These are phyloP conservation scores for Lachnellula occidentalis DNA, from an alignment of 2,329 filamentous ascomycete genomes.

Conservation along the genomic window DNA sequence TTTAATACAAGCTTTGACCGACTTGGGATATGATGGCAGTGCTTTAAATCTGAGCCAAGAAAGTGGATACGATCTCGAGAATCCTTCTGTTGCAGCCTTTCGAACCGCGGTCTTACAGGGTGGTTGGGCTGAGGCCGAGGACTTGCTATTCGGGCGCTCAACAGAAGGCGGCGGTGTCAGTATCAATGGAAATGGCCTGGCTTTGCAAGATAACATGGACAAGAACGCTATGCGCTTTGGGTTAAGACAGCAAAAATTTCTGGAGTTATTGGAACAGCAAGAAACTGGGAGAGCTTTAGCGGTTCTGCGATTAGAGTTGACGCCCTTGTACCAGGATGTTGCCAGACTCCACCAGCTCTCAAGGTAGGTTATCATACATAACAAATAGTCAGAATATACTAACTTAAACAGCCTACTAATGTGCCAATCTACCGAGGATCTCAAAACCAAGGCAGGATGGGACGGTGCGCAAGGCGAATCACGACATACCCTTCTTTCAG, in stretches of 20 bases:
- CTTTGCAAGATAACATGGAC: slow-evolving; percentile 71
- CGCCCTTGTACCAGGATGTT: slow-evolving; percentile 76
- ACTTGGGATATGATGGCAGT: slow-evolving; percentile 78
- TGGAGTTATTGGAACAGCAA: slow-evolving; percentile 77
- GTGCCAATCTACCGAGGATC: slow-evolving; percentile 72
- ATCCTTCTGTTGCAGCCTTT: slow-evolving; percentile 78
- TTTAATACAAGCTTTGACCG: slow-evolving; percentile 82
- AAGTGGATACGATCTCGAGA: slow-evolving; percentile 86
- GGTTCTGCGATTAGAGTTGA: slow-evolving; percentile 83
- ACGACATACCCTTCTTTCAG: slow-evolving; percentile 67
- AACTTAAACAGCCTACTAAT: slow-evolving; percentile 64
- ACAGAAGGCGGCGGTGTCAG: slow-evolving; percentile 40
- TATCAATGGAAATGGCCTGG: slow-evolving; percentile 53
- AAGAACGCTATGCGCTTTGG: slow-evolving; percentile 77
- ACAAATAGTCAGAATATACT: neutral
- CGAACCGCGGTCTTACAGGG: slow-evolving; percentile 74
- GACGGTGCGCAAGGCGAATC: slow-evolving; percentile 75
- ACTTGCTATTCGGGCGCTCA: slow-evolving; percentile 58
- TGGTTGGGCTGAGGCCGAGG: slow-evolving; percentile 80
- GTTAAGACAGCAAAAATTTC: slow-evolving; percentile 88
- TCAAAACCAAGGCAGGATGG: slow-evolving; percentile 75
- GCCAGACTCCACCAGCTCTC: slow-evolving; percentile 76
- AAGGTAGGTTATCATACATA: slow-evolving; percentile 41
- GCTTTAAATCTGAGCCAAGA: slow-evolving; percentile 70
- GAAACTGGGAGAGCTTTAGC: slow-evolving; percentile 69